Conservation (phyloP, 768 basidiomycete genomes). For the Trametes gibbosa region DNA sequence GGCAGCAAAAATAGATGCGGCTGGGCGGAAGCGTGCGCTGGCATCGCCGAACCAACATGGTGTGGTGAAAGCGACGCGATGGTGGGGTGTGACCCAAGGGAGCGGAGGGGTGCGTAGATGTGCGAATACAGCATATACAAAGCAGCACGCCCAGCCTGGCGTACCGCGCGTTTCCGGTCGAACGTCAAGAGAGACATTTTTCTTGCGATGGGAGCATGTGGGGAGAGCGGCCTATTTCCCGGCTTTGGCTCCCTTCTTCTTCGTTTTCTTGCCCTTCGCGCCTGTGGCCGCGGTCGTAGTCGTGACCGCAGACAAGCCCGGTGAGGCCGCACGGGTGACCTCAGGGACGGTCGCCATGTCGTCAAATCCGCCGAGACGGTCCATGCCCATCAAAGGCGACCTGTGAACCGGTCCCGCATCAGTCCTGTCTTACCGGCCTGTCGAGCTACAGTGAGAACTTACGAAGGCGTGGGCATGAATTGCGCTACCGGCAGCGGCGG, state of each 20-base stretch:
- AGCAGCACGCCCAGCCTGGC: background rate
- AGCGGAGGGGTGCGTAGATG: background rate
- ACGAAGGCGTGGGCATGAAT: constrained; percentile 12
- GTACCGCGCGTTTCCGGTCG: background rate
- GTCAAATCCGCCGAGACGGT: constrained; percentile 7
- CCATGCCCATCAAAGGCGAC: background rate
- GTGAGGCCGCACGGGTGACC: constrained; percentile 10
- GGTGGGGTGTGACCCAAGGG: too few species aligned
- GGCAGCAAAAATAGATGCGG: too few species aligned
- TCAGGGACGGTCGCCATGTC: constrained; percentile 1
- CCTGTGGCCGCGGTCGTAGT: constrained; percentile 1
- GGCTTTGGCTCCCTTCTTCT: constrained; percentile 14
- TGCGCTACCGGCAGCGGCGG: constrained; percentile 6
- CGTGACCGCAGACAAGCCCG: constrained; percentile 3
- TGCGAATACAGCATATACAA: background rate
- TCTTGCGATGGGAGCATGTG: too few species aligned
- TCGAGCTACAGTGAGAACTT: background rate
- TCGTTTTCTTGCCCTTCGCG: constrained; percentile 19
- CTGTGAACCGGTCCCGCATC: background rate
- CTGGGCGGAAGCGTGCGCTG: background rate
- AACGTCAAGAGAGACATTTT: too few species aligned
- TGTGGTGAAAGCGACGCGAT: too few species aligned
- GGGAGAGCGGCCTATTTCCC: background rate
- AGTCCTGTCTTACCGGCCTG: background rate
- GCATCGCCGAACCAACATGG: background rate